phyloP scores from a whole-genome alignment of 2,329 filamentous ascomycete genomes.

The Hypocrella siamensis region DNA sequence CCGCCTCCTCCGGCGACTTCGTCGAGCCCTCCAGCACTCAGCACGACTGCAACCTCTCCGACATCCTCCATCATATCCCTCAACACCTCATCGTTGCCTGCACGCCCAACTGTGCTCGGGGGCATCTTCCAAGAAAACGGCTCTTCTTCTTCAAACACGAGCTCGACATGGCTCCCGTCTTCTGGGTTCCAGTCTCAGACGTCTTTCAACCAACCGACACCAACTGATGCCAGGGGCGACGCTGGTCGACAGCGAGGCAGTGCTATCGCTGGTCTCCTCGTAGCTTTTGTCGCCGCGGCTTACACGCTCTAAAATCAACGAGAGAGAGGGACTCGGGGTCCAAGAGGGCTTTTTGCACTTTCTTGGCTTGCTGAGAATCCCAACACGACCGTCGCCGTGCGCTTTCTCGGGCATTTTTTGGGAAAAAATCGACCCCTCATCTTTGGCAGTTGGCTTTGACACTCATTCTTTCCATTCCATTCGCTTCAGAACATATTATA shows the following conservation, averaged over 20 bases:
- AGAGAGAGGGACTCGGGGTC: no score
- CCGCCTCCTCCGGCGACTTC: slow-evolving; percentile 3
- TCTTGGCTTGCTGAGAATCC: no score
- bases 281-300: slow-evolving; percentile 38
- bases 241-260: slow-evolving; percentile 30
- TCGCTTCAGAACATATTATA: no score
- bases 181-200: no score
- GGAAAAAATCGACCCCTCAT: no score
- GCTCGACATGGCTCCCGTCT: slow-evolving; percentile 1
- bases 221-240: slow-evolving; percentile 26
- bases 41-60: slow-evolving; percentile 1
- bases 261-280: slow-evolving; percentile 36
- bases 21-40: slow-evolving; percentile 1
- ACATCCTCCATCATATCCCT: slow-evolving; percentile 4
- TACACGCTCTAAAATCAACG: slow-evolving; percentile 26
- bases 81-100: slow-evolving; percentile 6
- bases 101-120: slow-evolving; percentile 11
- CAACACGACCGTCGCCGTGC: no score
- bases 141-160: slow-evolving; percentile 12
- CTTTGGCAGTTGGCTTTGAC: no score
- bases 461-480: no score
- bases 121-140: slow-evolving; percentile 40
- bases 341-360: no score
- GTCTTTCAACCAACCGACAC: slow-evolving; percentile 7
- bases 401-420: no score